Percentiles rank a stretch among this genome's conserved stretches.
phyloP scores from a whole-genome alignment of 2,329 filamentous ascomycete genomes.

The Westerdykella ornata region DNA sequence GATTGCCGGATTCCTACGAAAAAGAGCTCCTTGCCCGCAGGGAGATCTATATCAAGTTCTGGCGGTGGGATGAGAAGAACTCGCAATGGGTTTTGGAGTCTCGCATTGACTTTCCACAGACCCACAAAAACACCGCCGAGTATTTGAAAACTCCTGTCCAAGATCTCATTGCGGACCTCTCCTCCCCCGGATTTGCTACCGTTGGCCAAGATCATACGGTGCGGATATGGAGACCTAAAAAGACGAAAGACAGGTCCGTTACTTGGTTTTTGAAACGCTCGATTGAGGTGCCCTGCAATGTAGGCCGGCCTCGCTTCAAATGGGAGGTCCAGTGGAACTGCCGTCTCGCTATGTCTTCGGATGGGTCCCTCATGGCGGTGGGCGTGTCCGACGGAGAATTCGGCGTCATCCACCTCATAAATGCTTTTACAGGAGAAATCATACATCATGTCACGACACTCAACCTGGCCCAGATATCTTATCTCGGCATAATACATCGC shows the following conservation, averaged over 20 bases:
- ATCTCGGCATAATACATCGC: constrained; percentile 64
- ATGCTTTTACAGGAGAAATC: constrained; percentile 61
- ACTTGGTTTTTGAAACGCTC: constrained; percentile 65
- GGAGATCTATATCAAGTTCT: constrained; percentile 87
- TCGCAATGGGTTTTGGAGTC: constrained; percentile 66
- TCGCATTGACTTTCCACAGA: constrained; percentile 77
- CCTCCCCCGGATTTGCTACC: constrained; percentile 68
- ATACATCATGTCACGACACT: constrained; percentile 61
- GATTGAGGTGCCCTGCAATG: constrained; percentile 8
- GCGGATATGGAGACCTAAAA: constrained; percentile 71
- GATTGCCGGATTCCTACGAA: constrained; percentile 36
- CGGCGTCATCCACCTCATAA: constrained; percentile 67
- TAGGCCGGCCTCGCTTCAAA: constrained; percentile 3
- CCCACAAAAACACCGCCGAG: constrained; percentile 41
- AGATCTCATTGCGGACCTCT: constrained; percentile 65
- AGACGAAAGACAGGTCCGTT: constrained; percentile 58
- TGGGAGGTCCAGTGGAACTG: constrained; percentile 48
- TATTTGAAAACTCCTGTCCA: constrained; percentile 57
- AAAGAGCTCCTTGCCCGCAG: constrained; percentile 47
- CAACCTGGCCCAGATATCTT: constrained; percentile 58
- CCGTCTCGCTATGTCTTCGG: constrained; percentile 62
- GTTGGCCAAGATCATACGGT: constrained; percentile 74
- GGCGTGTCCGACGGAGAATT: constrained; percentile 40
- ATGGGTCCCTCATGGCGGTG: constrained; percentile 33
- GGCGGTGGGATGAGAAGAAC: constrained; percentile 58